Conservation (phyloP, 1,139 yeast genomes). For the Scheffersomyces stambukii region DNA sequence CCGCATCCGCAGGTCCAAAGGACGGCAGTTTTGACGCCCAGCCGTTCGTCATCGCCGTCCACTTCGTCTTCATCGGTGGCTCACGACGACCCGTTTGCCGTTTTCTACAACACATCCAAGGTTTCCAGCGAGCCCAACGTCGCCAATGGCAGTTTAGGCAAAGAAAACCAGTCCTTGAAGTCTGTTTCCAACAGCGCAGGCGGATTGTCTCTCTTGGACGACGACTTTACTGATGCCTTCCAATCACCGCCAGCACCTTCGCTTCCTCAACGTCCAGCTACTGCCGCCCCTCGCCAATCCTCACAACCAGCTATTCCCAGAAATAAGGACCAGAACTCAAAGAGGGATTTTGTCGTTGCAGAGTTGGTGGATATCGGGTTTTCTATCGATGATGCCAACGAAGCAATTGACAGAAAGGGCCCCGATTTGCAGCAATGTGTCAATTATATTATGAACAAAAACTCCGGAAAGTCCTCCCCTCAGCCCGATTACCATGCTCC, state of each 20-base stretch:
- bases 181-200: no score
- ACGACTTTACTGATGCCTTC: slow-evolving; percentile 42
- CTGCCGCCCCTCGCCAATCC: slow-evolving; percentile 2
- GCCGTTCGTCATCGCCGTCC: not conserved
- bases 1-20: slow-evolving; percentile 2
- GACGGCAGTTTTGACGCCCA: not conserved
- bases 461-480: slow-evolving; percentile 9
- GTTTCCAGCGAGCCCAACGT: not conserved
- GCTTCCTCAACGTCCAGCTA: slow-evolving; percentile 5
- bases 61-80: not conserved
- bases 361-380: slow-evolving; percentile 81
- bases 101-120: slow-evolving; percentile 6
- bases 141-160: not conserved
- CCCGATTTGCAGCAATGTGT: slow-evolving; percentile 64
- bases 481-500: no score
- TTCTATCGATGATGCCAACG: slow-evolving; percentile 53
- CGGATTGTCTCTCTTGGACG: slow-evolving; percentile 28
- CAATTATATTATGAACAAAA: slow-evolving; percentile 53
- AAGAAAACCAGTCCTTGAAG: not conserved
- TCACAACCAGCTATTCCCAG: no score
- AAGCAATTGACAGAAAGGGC: slow-evolving; percentile 59
- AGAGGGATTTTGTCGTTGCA: slow-evolving; percentile 55
- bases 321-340: no score
- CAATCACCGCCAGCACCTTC: slow-evolving; percentile 12
- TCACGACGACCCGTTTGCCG: slow-evolving; percentile 17